phyloP scores from a whole-genome alignment of 768 basidiomycete genomes.

The Pisolithus marmoratus region DNA sequence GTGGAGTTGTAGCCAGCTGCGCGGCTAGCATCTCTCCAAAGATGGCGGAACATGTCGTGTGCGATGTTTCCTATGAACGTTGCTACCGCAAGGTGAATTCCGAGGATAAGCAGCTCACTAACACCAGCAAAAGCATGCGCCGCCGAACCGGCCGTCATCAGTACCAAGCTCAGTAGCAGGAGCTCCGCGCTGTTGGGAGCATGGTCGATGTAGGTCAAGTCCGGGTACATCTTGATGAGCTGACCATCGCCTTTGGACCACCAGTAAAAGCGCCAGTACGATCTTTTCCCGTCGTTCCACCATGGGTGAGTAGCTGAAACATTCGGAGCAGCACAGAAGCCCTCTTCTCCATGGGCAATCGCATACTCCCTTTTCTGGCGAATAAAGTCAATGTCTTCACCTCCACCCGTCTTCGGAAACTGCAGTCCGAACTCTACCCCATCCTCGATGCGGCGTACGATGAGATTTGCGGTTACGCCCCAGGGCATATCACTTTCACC shows the following conservation, averaged over 20 bases:
- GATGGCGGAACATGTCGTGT: conserved; percentile 47
- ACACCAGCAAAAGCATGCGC: conserved; percentile 11
- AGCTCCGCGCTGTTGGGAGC: conserved; percentile 48
- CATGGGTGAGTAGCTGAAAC: conserved; percentile 53
- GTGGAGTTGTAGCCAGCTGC: conserved; percentile 28
- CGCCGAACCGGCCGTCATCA: conserved; percentile 10
- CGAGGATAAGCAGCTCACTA: conserved; percentile 9
- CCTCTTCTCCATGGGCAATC: conserved; percentile 28
- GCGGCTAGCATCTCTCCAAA: conserved; percentile 36
- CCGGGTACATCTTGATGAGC: conserved; percentile 43
- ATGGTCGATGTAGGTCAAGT: conserved; percentile 38
- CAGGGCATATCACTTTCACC: conserved; percentile 44
- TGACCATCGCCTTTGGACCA: conserved; percentile 56
- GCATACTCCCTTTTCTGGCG: conserved; percentile 39
- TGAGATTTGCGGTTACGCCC: conserved; percentile 59
- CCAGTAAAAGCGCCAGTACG: conserved; percentile 51
- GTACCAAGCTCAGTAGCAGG: conserved; percentile 23
- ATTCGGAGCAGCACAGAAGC: conserved; percentile 43
- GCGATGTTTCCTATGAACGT: conserved; percentile 37
- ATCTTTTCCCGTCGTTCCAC: conserved; percentile 43
- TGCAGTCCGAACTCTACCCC: conserved; percentile 38
- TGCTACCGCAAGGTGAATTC: conserved; percentile 18
- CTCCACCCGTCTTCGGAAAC: conserved; percentile 61
- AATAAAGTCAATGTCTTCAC: conserved; percentile 60
- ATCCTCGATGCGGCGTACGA: conserved; percentile 41